Conservation (phyloP, 768 basidiomycete species). For the Coprinellus micaceus region DNA sequence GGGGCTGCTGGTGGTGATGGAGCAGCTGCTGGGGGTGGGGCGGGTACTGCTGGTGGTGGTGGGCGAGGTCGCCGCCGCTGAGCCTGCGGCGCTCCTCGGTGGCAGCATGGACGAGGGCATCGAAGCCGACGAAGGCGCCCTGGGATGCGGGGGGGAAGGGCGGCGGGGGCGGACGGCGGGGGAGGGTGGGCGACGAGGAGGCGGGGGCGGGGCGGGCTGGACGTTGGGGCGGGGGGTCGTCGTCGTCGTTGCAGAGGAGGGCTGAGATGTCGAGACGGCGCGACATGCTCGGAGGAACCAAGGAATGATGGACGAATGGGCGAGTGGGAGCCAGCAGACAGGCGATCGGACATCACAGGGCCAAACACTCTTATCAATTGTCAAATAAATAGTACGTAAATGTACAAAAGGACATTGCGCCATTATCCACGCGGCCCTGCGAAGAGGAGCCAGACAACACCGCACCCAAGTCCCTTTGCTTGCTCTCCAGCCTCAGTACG, state of each 20-base stretch:
- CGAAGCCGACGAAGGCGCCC: slow-evolving; percentile 35
- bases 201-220: slow-evolving; percentile 19
- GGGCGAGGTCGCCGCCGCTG: slow-evolving; percentile 22
- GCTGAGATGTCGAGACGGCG: slow-evolving; percentile 75
- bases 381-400: slow-evolving; percentile 5
- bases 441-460: slow-evolving; percentile 57
- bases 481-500: slow-evolving; percentile 78
- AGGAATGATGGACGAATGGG: slow-evolving; percentile 19
- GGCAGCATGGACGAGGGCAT: slow-evolving; percentile 70
- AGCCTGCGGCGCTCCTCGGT: slow-evolving; percentile 61
- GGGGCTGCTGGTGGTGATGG: slow-evolving; percentile 11
- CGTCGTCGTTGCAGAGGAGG: slow-evolving; percentile 52
- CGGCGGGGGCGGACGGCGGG: slow-evolving; percentile 11
- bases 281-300: slow-evolving; percentile 48
- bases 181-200: slow-evolving; percentile 11
- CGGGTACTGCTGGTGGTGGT: slow-evolving; percentile 7
- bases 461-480: slow-evolving; percentile 91
- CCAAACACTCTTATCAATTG: slow-evolving; percentile 10
- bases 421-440: slow-evolving; percentile 63
- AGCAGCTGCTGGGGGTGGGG: slow-evolving; percentile 16
- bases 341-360: slow-evolving; percentile 8
- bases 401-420: slow-evolving; percentile 95
- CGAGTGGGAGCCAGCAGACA: slow-evolving; percentile 19
- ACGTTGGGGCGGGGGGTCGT: slow-evolving; percentile 22
- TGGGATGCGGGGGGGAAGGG: slow-evolving; percentile 12